Conservation (phyloP, 2,329 filamentous ascomycete genomes). For the Fusarium sp. region DNA sequence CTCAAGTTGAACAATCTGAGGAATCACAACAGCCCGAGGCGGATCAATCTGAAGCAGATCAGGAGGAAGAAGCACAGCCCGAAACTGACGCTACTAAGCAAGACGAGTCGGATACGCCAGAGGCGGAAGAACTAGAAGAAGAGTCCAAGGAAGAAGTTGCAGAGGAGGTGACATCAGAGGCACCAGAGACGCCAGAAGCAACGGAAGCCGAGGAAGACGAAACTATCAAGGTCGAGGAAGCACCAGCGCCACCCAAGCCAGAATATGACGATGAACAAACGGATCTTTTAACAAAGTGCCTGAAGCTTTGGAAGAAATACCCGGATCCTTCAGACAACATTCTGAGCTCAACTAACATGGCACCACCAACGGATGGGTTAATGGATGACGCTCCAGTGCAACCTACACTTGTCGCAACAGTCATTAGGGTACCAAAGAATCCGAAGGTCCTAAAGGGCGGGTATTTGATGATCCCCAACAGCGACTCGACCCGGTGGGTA, state of each 20-base stretch:
- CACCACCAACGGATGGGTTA: slow-evolving; percentile 75
- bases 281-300: slow-evolving; percentile 64
- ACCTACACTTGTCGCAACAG: slow-evolving; percentile 78
- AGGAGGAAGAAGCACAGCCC: neutral
- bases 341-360: slow-evolving; percentile 70
- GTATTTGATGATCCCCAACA: slow-evolving; percentile 87
- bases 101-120: neutral
- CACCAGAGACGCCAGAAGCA: slow-evolving; percentile 15
- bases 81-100: neutral
- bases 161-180: slow-evolving; percentile 31
- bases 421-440: slow-evolving; percentile 84
- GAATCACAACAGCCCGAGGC: slow-evolving; percentile 36
- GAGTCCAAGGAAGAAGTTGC: neutral
- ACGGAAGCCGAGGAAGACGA: slow-evolving; percentile 35
- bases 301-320: slow-evolving; percentile 74
- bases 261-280: slow-evolving; percentile 62
- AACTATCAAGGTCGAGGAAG: slow-evolving; percentile 44
- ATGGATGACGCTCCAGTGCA: slow-evolving; percentile 59
- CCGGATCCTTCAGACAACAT: slow-evolving; percentile 68
- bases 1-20: neutral
- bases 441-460: slow-evolving; percentile 84
- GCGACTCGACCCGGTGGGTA: slow-evolving; percentile 85
- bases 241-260: slow-evolving; percentile 43
- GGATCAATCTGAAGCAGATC: slow-evolving; percentile 25
- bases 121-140: neutral